A percentile compares a stretch with the other conserved stretches of the same genome.
Evolutionary conservation across 2,329 filamentous ascomycete genomes (phyloP).

Genomic region (Pseudofabraea citricarpa): DNA sequence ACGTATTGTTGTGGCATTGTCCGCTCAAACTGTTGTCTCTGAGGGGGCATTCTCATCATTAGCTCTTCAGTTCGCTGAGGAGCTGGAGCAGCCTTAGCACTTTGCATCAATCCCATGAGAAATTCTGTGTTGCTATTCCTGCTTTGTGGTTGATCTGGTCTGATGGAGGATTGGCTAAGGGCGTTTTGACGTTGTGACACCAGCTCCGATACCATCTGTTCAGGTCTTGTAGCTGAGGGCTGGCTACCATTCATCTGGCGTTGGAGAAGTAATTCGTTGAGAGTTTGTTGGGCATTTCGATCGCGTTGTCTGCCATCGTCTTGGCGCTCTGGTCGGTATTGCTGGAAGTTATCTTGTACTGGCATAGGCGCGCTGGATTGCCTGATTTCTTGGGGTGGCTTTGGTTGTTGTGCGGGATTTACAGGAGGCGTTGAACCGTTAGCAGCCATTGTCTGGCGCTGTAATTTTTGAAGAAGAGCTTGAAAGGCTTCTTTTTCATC

Average conservation of each 20-base stretch:
- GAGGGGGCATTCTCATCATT: conserved; percentile 39
- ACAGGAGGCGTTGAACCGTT: conserved; percentile 38
- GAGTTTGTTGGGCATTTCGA: conserved; percentile 30
- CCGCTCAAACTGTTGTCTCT: conserved; percentile 15
- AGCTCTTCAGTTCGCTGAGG: conserved; percentile 47
- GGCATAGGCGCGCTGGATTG: conserved; percentile 40
- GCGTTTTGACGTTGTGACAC: conserved; percentile 53
- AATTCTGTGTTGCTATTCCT: conserved; percentile 66
- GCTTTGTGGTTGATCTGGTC: conserved; percentile 42
- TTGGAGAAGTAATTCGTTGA: conserved; percentile 48
- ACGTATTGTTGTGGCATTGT: conserved; percentile 45
- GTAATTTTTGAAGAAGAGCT: conserved; percentile 75
- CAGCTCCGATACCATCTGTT: conserved; percentile 58
- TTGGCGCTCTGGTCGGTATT: conserved; percentile 25
- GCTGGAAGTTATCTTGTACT: conserved; percentile 36
- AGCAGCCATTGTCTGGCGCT: conserved; percentile 40
- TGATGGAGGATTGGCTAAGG: conserved; percentile 44
- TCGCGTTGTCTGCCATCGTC: conserved; percentile 20
- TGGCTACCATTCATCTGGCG: conserved; percentile 31
- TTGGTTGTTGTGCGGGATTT: conserved; percentile 25
- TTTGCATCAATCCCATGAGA: conserved; percentile 77
- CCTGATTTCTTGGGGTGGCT: conserved; percentile 37
- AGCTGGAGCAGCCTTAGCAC: conserved; percentile 42
- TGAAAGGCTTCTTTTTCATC: conserved; percentile 85
- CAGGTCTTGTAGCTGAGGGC: conserved; percentile 40